Base-by-base conservation (phyloP, 139 green algal species). In the Volvox africanus region DNA sequence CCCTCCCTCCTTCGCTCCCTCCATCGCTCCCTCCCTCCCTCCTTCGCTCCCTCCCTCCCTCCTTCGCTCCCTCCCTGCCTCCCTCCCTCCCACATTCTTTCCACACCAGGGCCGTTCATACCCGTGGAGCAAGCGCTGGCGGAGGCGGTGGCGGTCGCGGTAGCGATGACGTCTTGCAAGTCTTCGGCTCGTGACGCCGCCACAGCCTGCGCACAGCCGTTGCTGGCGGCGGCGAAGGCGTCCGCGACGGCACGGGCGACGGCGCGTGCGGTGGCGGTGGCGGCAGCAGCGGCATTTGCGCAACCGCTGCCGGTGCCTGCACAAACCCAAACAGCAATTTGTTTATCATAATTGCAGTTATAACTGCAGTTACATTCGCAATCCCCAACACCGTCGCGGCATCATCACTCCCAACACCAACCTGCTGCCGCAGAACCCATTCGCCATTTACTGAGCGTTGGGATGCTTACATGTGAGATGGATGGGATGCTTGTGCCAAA, bases 91-190 rank as follows among this genome's bases (percentile, higher is more conserved):
- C 73, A 3, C 26, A 2, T 36, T 12, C n/a, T 32, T 79, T 18
- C 71, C 32, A 14, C 71, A 13, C 6, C 65, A 30, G 2, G 16
- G 9, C 65, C 65, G 9, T 6, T 33, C 81, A 32, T 30, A 92
- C 88, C 88, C 3, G 80, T 89, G 16, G 88, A 92, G 88, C 88
- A 92, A 2, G 88, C 81, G 30, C 24, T 76, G 30, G 88, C 88
- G 21, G 80, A 18, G 30, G 88, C 88, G 33, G 30, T 71, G 68
- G 88, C 88, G 32, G 81, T 92, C 32, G 88, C 88, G 30, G 88
- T 92, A 44, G 88, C 88, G 80, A 92, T 92, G 61, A 18, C 32
- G 30, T 84, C 26, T 33, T 83, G 61, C 32, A 92, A 61, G 35
- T 50, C 50, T 6, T 82, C 80, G 0, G 88, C 81, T 0, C 33